phyloP scores from a whole-genome alignment of 1,284 basidiomycete species.

The Kalmanozyma brasiliensis region DNA sequence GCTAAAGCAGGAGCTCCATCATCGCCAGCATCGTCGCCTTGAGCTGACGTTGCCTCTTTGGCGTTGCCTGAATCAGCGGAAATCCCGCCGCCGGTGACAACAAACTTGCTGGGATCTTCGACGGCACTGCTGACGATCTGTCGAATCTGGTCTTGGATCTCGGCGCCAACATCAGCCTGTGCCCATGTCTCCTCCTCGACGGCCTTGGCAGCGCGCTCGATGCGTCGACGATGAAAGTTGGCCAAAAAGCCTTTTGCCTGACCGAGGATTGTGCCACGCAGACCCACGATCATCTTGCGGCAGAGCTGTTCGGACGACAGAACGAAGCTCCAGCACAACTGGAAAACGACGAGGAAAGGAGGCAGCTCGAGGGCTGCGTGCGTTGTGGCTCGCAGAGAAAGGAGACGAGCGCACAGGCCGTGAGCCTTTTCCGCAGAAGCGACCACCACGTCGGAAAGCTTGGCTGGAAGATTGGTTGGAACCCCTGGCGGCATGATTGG shows the following conservation, averaged over 20 bases:
- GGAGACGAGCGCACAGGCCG: constrained; percentile 79
- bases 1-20: constrained; percentile 1
- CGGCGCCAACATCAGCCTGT: constrained; percentile 78
- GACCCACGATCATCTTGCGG: constrained; percentile 87
- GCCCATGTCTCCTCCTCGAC: constrained; percentile 93
- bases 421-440: constrained; percentile 86
- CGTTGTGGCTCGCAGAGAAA: constrained; percentile 75
- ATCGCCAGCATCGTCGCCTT: neutral
- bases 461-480: constrained; percentile 69
- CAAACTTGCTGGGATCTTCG: constrained; percentile 76
- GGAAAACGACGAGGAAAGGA: constrained; percentile 84
- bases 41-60: neutral
- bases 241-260: constrained; percentile 88
- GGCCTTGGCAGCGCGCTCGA: constrained; percentile 83
- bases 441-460: constrained; percentile 77
- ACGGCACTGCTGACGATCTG: constrained; percentile 84
- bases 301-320: constrained; percentile 84
- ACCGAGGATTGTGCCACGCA: constrained; percentile 71
- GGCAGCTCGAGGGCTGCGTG: constrained; percentile 78
- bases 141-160: constrained; percentile 78
- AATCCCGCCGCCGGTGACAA: constrained; percentile 29
- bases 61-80: neutral
- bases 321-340: constrained; percentile 88
- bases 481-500: constrained; percentile 50
- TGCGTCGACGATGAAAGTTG: constrained; percentile 82